Percentiles rank a stretch among this genome's conserved stretches.
Conservation (phyloP, 331 rosid species). For the Cydonia oblonga region DNA sequence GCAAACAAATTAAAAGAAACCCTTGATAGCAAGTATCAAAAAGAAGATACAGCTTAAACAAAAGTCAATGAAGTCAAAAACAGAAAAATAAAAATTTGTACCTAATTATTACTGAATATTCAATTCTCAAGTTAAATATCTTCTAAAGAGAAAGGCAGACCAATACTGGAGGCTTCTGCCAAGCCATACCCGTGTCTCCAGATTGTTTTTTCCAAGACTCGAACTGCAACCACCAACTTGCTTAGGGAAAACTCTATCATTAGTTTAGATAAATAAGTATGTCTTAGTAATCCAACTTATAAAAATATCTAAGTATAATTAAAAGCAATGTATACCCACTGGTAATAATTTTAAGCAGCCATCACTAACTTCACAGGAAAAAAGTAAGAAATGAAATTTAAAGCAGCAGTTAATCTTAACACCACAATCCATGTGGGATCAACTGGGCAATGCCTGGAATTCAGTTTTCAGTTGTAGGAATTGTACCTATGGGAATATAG, state of each 20-base stretch:
- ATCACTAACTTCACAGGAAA: not conserved
- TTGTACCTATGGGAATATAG: not conserved
- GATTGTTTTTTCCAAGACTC: not conserved
- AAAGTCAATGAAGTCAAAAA: not conserved
- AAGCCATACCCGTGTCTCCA: not conserved
- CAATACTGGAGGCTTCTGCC: not conserved
- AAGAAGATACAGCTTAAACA: not conserved
- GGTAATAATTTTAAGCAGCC: not conserved
- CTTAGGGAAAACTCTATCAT: not conserved
- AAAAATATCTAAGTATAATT: not conserved
- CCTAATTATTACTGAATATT: not conserved
- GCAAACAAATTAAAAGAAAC: not conserved
- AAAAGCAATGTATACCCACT: not conserved
- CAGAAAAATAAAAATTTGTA: not conserved
- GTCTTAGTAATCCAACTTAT: not conserved
- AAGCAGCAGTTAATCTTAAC: not conserved
- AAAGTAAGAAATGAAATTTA: not conserved
- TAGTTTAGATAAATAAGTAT: not conserved
- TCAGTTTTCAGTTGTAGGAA: not conserved
- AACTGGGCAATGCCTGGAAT: not conserved
- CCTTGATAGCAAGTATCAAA: not conserved
- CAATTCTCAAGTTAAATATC: not conserved
- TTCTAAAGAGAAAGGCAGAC: not conserved
- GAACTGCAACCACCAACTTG: not conserved
- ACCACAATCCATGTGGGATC: not conserved